Evolutionary conservation across 129 eudicot genomes (phyloP), one percentile per base, ranked within the genome.

Genomic region (Escallonia herrerae): DNA sequence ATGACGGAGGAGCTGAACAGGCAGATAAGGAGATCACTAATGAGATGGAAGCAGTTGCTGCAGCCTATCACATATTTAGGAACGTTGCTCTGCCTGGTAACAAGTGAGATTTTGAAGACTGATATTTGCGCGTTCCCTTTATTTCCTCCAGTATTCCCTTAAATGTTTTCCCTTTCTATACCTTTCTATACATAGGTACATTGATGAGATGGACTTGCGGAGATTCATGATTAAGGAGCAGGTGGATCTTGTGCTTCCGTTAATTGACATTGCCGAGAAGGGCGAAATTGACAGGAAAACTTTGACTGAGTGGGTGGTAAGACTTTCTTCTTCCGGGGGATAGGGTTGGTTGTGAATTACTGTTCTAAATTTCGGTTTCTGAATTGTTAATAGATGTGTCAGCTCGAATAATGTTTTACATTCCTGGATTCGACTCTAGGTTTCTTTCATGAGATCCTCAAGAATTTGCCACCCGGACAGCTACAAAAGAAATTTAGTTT

Each of bases 11-110:
- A 1, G 76, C 62, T 61, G 98, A 81, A 62, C 83, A 83, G 67
- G 52, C 78, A 6, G 95, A 77, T 56, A 82, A 83, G 63, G 95
- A 88, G 80, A 93, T 93, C 5, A 81, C 82, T 2, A 88, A 52
- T 58, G 98, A 93, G 76, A 83, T 81, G 87, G 96, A 85, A 72
- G 98, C 98, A 50, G 83, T 81, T 61, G 98, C 96, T 33, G 90
- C 98, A 65, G 96, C 98, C 3, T 82, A 85, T 83, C 84, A 80
- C 72, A 80, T 93, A 46, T 93, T 85, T 68, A 58, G 79, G 61
- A 93, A 93, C 55, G 96, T 93, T 10, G 85, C 90, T 56, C 84
- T 72, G 68, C 83, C 82, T 58, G 81, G 86, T 78, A 67, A 64
- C 78, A 75, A 56, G 90, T 87, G 79, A 79, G 84, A 22, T 22